Conservation (phyloP, 306 rosid species). For the Cicer arietinum region DNA sequence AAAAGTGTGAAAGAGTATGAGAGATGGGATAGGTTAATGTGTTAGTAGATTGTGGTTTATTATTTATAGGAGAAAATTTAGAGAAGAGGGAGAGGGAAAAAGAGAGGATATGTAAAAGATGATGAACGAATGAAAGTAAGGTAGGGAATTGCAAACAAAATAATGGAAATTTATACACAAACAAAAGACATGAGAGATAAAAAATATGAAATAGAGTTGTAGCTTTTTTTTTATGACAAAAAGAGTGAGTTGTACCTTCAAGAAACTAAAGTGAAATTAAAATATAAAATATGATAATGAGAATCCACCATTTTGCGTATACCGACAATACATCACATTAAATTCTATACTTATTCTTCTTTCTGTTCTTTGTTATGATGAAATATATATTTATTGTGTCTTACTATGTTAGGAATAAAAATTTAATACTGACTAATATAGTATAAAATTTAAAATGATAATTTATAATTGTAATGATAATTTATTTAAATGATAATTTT, state of each 20-base stretch:
- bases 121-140: conserved; percentile 20
- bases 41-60: conserved; percentile 32
- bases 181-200: background rate
- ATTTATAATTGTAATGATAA: no score
- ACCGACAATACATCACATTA: no score
- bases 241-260: conserved; percentile 30
- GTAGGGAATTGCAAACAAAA: conserved; percentile 13
- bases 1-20: background rate
- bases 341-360: no score
- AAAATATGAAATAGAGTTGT: conserved; percentile 36
- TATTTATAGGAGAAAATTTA: background rate
- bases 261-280: conserved; percentile 11
- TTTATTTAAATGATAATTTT: no score
- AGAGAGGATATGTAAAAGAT: background rate
- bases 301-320: no score
- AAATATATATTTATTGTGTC: background rate
- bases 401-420: background rate
- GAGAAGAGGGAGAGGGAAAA: background rate
- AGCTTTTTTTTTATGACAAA: background rate
- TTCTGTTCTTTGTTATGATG: no score
- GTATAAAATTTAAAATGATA: no score
- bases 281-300: background rate
- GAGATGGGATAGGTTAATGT: conserved; percentile 4
- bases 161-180: conserved; percentile 55
- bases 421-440: no score